Base-by-base conservation (phyloP, 2,329 filamentous ascomycete genomes). In the Rugonectria rugulosa region DNA sequence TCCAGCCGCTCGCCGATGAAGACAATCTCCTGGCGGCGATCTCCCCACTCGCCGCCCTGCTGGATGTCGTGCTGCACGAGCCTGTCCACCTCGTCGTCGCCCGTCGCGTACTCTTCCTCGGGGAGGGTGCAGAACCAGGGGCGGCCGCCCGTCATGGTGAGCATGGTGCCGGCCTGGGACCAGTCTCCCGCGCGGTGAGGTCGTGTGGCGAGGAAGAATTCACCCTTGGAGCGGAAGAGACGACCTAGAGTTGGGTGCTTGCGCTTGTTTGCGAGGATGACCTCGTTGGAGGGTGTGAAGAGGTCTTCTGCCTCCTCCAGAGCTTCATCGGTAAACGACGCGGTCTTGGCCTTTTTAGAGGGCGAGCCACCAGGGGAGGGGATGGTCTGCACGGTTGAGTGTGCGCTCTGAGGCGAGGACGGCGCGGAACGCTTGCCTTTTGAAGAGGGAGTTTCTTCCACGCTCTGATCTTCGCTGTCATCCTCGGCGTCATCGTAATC, bases 1-100 rank as follows among this genome's bases (percentile, higher is more conserved):
- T 89, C 78, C 12, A 91, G 76, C 5, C 79, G 78, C 70, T 90
- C 87, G 0, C 88, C 88, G 53, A 92, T 91, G 57, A 91, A 89
- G 3, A 91, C 88, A 6, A 91, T 69, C 69, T 91, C 88, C 68
- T 91, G 88, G 2, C 88, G 77, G 1, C 88, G 78, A 62, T 91
- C 88, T 1, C 87, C 88, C 86, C 87, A 91, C 55, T 84, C 79
- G 0, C 82, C 83, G 5, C 81, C 81, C 21, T 81, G 79, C 6
- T 74, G 66, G 19, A 84, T 78, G 60, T 84, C 81, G 51, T 81
- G 76, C 36, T 72, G 65, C 11, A 83, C 77, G 0, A 82, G 79
- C 6, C 74, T 73, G 27, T 83, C 75, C 0, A 81, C 77, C n/a
- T 77, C 70, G 0, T 72, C 68, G 48, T 84, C 75, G 43, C 80